These are phyloP conservation scores for Aspergillus fumigatiaffinis DNA, from an alignment of 2,329 filamentous ascomycete species.

Conservation along the genomic window DNA sequence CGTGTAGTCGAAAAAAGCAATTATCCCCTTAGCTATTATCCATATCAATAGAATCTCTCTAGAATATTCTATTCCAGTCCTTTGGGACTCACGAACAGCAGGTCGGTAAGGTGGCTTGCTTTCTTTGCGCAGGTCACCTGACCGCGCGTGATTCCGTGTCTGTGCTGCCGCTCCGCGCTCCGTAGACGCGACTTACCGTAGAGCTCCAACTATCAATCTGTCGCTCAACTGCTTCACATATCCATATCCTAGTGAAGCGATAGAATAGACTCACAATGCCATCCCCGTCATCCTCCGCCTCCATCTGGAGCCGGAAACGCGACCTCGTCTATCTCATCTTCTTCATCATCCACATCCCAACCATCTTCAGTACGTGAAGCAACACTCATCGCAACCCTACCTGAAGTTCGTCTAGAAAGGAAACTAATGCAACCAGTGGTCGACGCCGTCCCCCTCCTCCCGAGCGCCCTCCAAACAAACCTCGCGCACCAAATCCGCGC, in stretches of 20 bases:
- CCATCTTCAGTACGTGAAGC: slow-evolving; percentile 53
- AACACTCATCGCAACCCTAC: neutral
- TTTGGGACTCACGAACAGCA: slow-evolving; percentile 14
- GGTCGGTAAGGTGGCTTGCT: slow-evolving; percentile 2
- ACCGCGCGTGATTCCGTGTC: neutral
- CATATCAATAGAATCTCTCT: neutral
- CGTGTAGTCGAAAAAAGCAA: slow-evolving; percentile 23
- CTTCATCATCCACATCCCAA: slow-evolving; percentile 59
- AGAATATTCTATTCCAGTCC: slow-evolving; percentile 2
- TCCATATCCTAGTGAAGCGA: neutral
- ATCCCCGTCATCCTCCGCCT: slow-evolving; percentile 7
- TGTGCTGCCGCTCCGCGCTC: too few relatives aligned
- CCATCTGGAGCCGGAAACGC: slow-evolving; percentile 32
- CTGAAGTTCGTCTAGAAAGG: neutral
- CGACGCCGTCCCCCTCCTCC: slow-evolving; percentile 59
- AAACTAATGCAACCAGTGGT: slow-evolving; percentile 39
- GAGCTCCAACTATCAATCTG: neutral
- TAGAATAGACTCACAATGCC: slow-evolving; percentile 3
- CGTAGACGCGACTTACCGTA: neutral
- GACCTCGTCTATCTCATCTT: slow-evolving; percentile 51
- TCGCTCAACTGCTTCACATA: neutral
- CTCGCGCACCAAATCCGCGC: slow-evolving; percentile 49
- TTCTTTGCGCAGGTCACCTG: slow-evolving; percentile 8
- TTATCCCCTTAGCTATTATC: slow-evolving; percentile 8
- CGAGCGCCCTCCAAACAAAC: slow-evolving; percentile 45